A percentile compares a stretch with the other conserved stretches of the same genome.
Evolutionary conservation across 345 rosid species (phyloP).

Genomic region (Streptanthus diversifolius): DNA sequence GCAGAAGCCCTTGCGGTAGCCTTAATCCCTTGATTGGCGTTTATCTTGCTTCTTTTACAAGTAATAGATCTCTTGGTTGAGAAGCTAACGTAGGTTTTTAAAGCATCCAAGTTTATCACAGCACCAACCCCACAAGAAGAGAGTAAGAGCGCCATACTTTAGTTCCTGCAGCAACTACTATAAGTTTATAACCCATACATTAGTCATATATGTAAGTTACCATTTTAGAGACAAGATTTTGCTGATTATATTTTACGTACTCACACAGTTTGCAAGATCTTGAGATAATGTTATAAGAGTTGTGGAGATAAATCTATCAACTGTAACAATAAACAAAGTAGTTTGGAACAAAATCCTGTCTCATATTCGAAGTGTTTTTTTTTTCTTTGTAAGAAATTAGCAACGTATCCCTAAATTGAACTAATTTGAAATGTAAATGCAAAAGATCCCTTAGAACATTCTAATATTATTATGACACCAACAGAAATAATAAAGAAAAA

Average conservation of each 20-base stretch:
- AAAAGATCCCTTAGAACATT: background rate
- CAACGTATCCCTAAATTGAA: background rate
- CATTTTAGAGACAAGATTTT: background rate
- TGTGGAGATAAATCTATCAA: too few species aligned
- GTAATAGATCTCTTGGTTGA: background rate
- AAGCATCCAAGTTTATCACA: background rate
- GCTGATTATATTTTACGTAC: background rate
- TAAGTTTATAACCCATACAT: background rate
- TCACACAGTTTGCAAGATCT: background rate
- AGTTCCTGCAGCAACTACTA: slow-evolving; percentile 9
- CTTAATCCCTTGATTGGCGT: background rate
- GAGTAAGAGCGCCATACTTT: background rate
- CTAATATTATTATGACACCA: background rate
- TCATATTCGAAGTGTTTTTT: background rate
- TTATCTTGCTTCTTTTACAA: background rate
- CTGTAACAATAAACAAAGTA: too few species aligned
- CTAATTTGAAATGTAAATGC: background rate
- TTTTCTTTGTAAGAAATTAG: background rate
- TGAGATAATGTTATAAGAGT: background rate
- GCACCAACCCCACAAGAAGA: background rate
- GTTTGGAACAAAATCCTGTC: background rate
- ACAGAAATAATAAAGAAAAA: background rate
- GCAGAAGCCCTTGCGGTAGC: background rate
- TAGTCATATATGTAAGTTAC: background rate
- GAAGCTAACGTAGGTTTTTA: background rate